Conservation (phyloP, 129 eudicot genomes). For the Centaurea solstitialis region DNA sequence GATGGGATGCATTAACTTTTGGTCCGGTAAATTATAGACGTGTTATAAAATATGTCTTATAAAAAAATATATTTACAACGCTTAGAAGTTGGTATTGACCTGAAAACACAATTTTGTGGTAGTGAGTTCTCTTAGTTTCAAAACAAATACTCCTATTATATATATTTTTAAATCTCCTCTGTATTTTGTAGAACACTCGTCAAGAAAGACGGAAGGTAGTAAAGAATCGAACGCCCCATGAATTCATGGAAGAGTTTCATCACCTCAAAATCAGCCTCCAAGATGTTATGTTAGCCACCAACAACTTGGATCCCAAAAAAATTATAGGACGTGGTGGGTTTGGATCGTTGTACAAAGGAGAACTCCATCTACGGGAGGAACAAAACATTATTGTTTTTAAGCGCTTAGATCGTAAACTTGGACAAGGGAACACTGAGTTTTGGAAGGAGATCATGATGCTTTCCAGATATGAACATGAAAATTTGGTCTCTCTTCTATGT, state of each 20-base stretch:
- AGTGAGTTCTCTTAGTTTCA: no score
- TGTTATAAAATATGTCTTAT: no score
- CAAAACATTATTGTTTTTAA: neutral
- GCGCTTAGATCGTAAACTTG: neutral
- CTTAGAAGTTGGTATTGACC: no score
- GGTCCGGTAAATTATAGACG: no score
- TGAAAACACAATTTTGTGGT: no score
- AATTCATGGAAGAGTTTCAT: neutral
- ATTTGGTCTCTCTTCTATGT: conserved; percentile 10
- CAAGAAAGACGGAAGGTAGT: no score
- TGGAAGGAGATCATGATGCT: conserved; percentile 13
- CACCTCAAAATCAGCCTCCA: neutral
- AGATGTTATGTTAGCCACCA: neutral
- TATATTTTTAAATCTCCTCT: no score
- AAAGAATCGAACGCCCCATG: no score
- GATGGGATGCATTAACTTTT: no score
- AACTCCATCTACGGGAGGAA: neutral
- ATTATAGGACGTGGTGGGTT: neutral
- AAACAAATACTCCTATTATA: no score
- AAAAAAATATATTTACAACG: no score
- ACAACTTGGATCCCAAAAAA: neutral
- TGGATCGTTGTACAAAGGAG: neutral
- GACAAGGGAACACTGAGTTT: neutral
- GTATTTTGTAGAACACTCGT: no score
- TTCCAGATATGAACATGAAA: neutral